These are phyloP conservation scores for Tulasnella sp. DNA, from an alignment of 768 basidiomycete species.

Conservation along the genomic window DNA sequence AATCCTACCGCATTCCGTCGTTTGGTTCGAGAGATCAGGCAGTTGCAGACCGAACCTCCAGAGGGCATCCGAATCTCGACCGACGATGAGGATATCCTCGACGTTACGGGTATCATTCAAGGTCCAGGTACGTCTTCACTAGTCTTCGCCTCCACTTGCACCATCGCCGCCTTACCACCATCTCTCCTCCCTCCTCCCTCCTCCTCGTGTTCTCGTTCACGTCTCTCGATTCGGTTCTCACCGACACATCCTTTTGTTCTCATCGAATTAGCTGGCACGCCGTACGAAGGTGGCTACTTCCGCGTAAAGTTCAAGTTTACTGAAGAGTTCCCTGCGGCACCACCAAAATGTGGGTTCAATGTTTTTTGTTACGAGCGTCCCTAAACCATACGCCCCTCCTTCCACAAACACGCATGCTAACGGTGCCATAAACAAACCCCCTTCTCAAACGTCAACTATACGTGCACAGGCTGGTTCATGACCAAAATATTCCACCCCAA, in stretches of 20 bases:
- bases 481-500: conserved; percentile 99
- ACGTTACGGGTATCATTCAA: conserved; percentile 79
- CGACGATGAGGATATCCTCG: conserved; percentile 80
- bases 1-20: conserved; percentile 50
- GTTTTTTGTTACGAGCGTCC: neutral
- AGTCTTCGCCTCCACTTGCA: neutral
- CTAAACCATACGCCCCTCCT: neutral
- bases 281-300: conserved; percentile 67
- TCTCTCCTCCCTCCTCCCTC: too few species aligned
- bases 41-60: conserved; percentile 72
- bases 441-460: too few species aligned
- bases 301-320: conserved; percentile 78
- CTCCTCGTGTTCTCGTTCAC: too few species aligned
- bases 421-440: too few species aligned
- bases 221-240: too few species aligned
- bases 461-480: conserved; percentile 81
- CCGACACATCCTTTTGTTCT: neutral
- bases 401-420: too few species aligned
- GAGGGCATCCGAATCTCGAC: conserved; percentile 88
- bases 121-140: conserved; percentile 63
- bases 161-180: neutral
- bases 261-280: conserved; percentile 46
- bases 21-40: conserved; percentile 76
- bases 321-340: conserved; percentile 86
- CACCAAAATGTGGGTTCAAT: conserved; percentile 70